Evolutionary conservation across 345 rosid genomes (phyloP), one percentile per base, ranked within the genome.

Genomic region (Arabidopsis suecica): DNA sequence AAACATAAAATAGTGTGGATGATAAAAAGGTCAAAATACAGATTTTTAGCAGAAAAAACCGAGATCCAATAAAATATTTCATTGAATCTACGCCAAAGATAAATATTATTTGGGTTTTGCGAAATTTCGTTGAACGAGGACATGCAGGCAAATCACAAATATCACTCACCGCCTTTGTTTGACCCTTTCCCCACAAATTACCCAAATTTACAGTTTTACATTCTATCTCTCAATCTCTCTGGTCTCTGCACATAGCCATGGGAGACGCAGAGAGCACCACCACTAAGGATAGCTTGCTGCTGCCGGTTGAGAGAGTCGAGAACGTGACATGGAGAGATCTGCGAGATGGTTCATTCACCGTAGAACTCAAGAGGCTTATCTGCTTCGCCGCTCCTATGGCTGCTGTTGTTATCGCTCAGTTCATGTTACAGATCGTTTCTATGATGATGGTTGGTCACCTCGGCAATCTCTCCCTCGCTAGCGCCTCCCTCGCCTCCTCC

Each of bases 321-420:
- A 47, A 42, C 16, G 71, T 72, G 40, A 72, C 81, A 42, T 72
- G 77, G 80, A 65, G 73, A 53, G 74, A 73, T 30, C 73, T 55
- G 13, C 28, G 63, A 30, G 58, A 50, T 23, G 76, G 69, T 58
- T 41, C 78, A 36, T 58, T 86, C 37, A 9, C 25, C 9, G 68
- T 69, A 72, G 96, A 91, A 78, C 76, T 83, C 64, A 87, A 83
- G 60, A 75, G 80, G 47, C 67, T 89, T 30, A 77, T 80, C 1
- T 71, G n/a, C 73, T 76, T 89, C 66, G 93, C 97, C 0, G 88
- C 77, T 5, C 96, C 96, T 0, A 87, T 92, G 96, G 89, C 87
- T 32, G 89, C 89, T 23, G 90, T 88, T 16, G 75, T 69, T 51
- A 65, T 84, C 16, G 83, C 88, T 2, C 91, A 82, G 74, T 86